Conservation (phyloP, 2,329 filamentous ascomycete genomes). For the Phaeosphaeria sp. region DNA sequence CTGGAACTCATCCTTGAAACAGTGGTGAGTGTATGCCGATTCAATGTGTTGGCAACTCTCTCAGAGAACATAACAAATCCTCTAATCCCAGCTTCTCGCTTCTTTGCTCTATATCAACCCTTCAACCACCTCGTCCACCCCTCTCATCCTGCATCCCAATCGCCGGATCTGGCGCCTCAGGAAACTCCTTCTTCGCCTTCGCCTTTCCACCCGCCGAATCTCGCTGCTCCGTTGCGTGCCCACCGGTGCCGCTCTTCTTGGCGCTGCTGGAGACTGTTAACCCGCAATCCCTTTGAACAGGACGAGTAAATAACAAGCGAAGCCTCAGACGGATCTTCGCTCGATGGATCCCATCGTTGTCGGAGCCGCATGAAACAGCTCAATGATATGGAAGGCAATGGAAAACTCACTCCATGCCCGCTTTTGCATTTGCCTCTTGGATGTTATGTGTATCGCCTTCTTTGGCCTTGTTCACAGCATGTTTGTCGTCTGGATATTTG, state of each 20-base stretch:
- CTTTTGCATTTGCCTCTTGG: slow-evolving; percentile 38
- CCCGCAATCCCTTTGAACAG: background rate
- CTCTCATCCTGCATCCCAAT: slow-evolving; percentile 62
- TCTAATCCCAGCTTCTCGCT: too few relatives aligned
- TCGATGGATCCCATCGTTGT: background rate
- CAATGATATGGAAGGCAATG: slow-evolving; percentile 1
- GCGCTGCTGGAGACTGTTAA: slow-evolving; percentile 15
- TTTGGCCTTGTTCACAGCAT: slow-evolving; percentile 34
- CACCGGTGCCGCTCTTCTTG: slow-evolving; percentile 43
- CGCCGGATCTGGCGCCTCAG: slow-evolving; percentile 54
- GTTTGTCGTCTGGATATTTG: slow-evolving; percentile 27
- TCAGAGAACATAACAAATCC: background rate
- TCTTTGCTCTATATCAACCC: background rate
- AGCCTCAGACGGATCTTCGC: background rate
- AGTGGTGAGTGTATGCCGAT: background rate
- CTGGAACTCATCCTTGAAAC: background rate
- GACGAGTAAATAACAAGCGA: background rate
- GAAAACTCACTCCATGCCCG: slow-evolving; percentile 43
- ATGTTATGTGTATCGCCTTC: slow-evolving; percentile 46
- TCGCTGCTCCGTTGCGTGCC: slow-evolving; percentile 48
- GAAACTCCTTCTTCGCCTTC: slow-evolving; percentile 56
- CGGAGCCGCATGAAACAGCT: background rate
- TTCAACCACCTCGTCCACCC: slow-evolving; percentile 51
- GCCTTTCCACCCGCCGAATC: slow-evolving; percentile 47
- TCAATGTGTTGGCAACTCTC: background rate